Evolutionary conservation across 768 basidiomycete species (phyloP), one percentile per base, ranked within the genome.

Genomic region (Pleurotus giganteus): DNA sequence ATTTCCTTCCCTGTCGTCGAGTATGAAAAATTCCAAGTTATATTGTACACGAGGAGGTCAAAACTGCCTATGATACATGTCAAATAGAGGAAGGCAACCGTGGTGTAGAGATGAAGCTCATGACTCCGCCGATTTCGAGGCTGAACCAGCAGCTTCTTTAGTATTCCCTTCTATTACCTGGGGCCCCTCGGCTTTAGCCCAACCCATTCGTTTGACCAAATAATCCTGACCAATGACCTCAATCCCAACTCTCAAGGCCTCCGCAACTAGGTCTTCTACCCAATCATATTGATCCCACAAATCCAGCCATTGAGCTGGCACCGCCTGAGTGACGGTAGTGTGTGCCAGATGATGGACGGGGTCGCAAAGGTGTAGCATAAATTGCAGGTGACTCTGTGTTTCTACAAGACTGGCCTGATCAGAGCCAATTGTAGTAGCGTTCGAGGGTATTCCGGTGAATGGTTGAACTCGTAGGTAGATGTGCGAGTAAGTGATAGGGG

Each of bases 211-310:
- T 29, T 83, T 78, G 37, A 87, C 89, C 12, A 95, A 76, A 64
- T 95, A 95, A 64, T 96, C 92, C 70, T 98, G 94, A 2, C 94
- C 94, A 57, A 98, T 74, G 15, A 94, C 83, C 72, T 98, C 95
- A 26, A 96, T 84, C 6, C 88, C 91, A 12, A 92, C 75, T 54
- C 91, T 75, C 55, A 99, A 71, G 0, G 84, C 82, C 63, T 98
- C 96, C 3, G 94, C 95, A 57, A 98, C 81, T 34, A 89, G 69
- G 65, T 99, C 95, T 70, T 99, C 97, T 11, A 98, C 94, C 97
- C 97, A 96, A 41, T 91, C 88, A 66, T 93, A 89, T 59, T 86
- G 79, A 64, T 97, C 95, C 86, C 94, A 96, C 41, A 94, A 74
- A 4, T 85, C 84, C 53, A 98, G 68, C 97, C 97, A 99, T 47